Conservation (phyloP, 208 protist species). For the Wallacemonas sp. region DNA sequence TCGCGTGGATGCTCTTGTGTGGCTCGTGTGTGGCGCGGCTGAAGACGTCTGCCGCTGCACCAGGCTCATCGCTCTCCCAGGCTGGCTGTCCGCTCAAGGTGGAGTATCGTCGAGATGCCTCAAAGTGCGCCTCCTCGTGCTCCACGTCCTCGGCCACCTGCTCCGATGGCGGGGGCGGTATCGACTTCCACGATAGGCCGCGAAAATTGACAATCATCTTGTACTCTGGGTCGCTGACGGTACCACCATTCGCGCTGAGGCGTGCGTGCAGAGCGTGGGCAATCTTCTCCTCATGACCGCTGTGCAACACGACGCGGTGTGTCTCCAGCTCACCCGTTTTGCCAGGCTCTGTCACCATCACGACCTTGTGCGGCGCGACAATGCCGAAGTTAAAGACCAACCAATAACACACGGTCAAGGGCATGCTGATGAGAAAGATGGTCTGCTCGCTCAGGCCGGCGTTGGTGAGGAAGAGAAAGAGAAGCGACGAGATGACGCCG, state of each 20-base stretch:
- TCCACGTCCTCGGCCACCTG: neutral
- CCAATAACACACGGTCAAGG: slow-evolving; percentile 67
- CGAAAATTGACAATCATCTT: slow-evolving; percentile 55
- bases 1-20: no score
- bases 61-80: no score
- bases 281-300: slow-evolving; percentile 35
- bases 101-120: neutral
- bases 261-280: slow-evolving; percentile 25
- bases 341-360: slow-evolving; percentile 21
- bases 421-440: slow-evolving; percentile 77
- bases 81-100: no score
- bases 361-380: slow-evolving; percentile 43
- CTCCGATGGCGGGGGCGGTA: slow-evolving; percentile 19
- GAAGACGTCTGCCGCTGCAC: no score
- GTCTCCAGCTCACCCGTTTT: neutral
- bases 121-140: neutral
- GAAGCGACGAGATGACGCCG: slow-evolving; percentile 70
- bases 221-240: slow-evolving; percentile 31
- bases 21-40: no score
- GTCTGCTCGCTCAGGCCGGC: slow-evolving; percentile 41
- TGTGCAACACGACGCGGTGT: slow-evolving; percentile 21
- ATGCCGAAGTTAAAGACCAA: slow-evolving; percentile 72
- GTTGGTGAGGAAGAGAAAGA: slow-evolving; percentile 71
- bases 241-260: neutral
- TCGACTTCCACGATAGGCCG: slow-evolving; percentile 32